These are phyloP conservation scores for Phanerochaete carnosa DNA, from an alignment of 768 basidiomycete genomes.

Conservation along the genomic window DNA sequence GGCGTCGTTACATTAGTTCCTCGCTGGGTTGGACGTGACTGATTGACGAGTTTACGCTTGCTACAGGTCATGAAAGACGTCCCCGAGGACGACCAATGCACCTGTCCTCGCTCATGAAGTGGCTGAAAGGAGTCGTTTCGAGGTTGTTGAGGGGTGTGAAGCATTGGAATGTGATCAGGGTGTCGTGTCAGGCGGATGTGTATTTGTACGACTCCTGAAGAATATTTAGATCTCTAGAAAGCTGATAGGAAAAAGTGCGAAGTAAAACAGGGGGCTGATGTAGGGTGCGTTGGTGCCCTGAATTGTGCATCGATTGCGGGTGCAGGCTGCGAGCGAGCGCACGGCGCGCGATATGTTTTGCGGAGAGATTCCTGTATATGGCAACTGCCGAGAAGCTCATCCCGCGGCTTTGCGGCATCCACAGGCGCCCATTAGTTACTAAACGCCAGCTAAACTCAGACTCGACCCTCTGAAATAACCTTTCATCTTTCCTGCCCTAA, in stretches of 20 bases:
- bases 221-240: neutral
- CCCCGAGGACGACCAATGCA: conserved; percentile 48
- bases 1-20: neutral
- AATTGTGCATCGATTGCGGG: neutral
- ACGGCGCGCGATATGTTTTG: neutral
- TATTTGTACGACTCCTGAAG: conserved; percentile 1
- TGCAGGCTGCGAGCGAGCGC: neutral
- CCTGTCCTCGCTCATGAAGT: conserved; percentile 31
- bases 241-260: conserved; percentile 1
- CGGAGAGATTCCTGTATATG: neutral
- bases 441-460: neutral
- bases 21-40: neutral
- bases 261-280: neutral
- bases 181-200: neutral
- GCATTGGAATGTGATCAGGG: neutral
- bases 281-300: neutral
- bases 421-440: conserved; percentile 2
- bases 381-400: conserved; percentile 7
- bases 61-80: conserved; percentile 47
- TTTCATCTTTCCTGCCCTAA: neutral
- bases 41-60: neutral
- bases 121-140: neutral
- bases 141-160: neutral
- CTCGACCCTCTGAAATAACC: conserved; percentile 1
- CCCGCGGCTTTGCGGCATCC: neutral